Evolutionary conservation across 352 stramenopile genomes (phyloP).

Genomic region (Phytopythium mirpurense): DNA sequence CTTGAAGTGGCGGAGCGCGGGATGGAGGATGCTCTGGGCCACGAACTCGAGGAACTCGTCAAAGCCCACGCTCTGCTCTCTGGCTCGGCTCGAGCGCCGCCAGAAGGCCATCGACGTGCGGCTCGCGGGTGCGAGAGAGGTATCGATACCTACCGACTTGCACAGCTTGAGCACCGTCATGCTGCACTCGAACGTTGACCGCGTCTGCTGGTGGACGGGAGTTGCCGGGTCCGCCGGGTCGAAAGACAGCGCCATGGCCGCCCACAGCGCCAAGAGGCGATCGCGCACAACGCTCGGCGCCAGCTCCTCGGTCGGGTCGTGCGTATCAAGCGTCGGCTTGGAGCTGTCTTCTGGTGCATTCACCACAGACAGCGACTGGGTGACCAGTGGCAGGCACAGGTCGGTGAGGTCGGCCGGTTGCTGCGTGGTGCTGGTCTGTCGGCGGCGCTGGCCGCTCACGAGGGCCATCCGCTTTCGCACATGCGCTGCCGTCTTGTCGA

Average conservation of each 20-base stretch:
- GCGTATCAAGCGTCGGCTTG: slow-evolving; percentile 23
- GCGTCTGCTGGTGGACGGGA: slow-evolving; percentile 7
- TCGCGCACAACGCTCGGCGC: slow-evolving; percentile 24
- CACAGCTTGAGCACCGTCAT: slow-evolving; percentile 55
- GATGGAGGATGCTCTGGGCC: slow-evolving; percentile 38
- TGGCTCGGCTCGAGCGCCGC: slow-evolving; percentile 1
- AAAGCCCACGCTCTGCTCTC: slow-evolving; percentile 32
- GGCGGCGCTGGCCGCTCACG: background rate
- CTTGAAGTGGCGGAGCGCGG: slow-evolving; percentile 46
- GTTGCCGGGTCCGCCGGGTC: background rate
- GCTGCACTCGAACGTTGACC: slow-evolving; percentile 48
- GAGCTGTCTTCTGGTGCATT: background rate
- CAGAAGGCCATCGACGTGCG: slow-evolving; percentile 19
- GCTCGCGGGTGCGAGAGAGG: slow-evolving; percentile 18
- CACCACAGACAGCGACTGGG: background rate
- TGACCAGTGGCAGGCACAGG: background rate
- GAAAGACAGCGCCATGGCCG: slow-evolving; percentile 19
- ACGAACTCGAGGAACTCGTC: slow-evolving; percentile 41
- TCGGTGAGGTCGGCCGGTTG: background rate
- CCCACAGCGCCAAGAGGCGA: slow-evolving; percentile 37
- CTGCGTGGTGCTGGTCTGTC: background rate
- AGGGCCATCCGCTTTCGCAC: background rate
- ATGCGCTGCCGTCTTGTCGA: background rate
- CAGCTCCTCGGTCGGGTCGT: slow-evolving; percentile 24
- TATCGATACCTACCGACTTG: slow-evolving; percentile 51